A percentile compares a stretch with the other conserved stretches of the same genome.
Conservation (phyloP, 2,329 filamentous ascomycete genomes). For the Penicillium sp. region DNA sequence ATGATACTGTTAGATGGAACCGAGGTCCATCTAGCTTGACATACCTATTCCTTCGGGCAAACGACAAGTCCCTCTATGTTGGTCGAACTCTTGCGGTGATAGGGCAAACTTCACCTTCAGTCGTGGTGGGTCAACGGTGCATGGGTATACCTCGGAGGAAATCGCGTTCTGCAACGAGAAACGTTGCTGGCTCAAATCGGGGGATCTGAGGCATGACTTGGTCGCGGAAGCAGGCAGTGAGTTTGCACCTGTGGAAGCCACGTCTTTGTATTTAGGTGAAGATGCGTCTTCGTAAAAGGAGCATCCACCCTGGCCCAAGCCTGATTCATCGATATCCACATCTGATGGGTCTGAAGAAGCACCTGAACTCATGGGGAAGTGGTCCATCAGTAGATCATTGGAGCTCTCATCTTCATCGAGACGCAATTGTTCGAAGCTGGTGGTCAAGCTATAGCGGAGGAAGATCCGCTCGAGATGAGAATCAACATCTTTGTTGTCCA, state of each 20-base stretch:
- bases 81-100: constrained; percentile 1
- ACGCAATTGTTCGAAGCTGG: constrained; percentile 18
- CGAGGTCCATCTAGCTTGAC: not conserved
- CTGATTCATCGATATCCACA: not conserved
- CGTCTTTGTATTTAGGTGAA: not conserved
- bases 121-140: constrained; percentile 5
- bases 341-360: not conserved
- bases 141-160: not conserved
- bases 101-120: constrained; percentile 9
- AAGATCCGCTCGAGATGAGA: constrained; percentile 28
- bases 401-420: constrained; percentile 13
- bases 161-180: not conserved
- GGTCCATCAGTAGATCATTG: constrained; percentile 2
- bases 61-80: not conserved
- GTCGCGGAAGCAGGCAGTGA: not conserved
- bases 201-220: constrained; percentile 5
- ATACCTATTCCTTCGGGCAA: constrained; percentile 1
- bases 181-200: not conserved
- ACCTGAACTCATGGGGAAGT: not conserved
- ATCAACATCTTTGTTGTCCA: constrained; percentile 34
- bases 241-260: not conserved
- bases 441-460: constrained; percentile 14
- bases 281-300: not conserved
- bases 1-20: not conserved
- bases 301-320: not conserved